Evolutionary conservation across 768 basidiomycete species (phyloP), one percentile per base, ranked within the genome.

Genomic region (Leccinum olivaceopallidum): DNA sequence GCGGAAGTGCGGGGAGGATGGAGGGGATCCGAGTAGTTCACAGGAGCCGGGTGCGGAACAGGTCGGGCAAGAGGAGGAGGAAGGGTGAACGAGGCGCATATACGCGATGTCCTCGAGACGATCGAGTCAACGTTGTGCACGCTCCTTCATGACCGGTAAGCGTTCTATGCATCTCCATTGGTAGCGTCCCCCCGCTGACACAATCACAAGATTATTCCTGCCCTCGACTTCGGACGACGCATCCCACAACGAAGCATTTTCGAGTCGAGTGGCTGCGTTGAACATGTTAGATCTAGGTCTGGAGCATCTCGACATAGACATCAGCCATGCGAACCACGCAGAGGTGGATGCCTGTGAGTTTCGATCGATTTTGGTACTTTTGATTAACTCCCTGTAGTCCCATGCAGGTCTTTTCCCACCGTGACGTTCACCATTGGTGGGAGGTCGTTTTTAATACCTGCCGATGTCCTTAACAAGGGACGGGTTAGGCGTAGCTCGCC

Each of bases 241-340:
- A 0, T 88, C 87, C 1, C 95, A 97, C 70, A 95, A 99, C 70
- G 92, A 93, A 67, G 90, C 93, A 0, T 78, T 99, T 4, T 86
- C 94, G 0, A 90, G 87, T 68, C 86, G 95, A 6, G 87, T 98
- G 16, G 93, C 93, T 14, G 95, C 95, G 1, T 79, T 99, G 50
- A 95, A 95, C 65, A 84, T 95, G 81, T 80, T 98, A 2, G 96
- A 98, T 72, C 79, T 99, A 0, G 83, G 87, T 2, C 78, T 98
- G 10, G 89, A 90, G 42, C 95, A 98, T 75, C 84, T 99, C 2
- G 96, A 95, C 16, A 82, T 98, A 8, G 87, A 93, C 56, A 84
- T 92, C 0, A 87, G 85, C 3, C 64, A 71, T 5, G 77, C 76
- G 1, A 76, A 81, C 5, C 80, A 68, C 0, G 65, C 81, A 53